These are phyloP conservation scores for Lactifluus echinatus DNA, from an alignment of 768 basidiomycete species.

Conservation along the genomic window DNA sequence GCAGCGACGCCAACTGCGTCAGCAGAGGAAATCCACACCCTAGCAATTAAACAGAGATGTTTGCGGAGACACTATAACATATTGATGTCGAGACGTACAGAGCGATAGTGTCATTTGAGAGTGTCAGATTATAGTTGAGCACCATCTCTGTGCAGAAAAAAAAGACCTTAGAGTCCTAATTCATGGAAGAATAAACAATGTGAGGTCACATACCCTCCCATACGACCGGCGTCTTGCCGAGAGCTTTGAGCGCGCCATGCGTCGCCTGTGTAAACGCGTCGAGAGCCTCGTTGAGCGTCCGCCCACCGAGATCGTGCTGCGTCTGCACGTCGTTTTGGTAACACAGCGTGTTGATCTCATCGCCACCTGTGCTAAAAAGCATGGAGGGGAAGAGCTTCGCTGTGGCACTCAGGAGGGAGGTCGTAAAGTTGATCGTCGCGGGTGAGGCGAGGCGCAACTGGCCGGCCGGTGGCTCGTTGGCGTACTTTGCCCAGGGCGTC, in stretches of 20 bases:
- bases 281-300: constrained; percentile 57
- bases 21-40: constrained; percentile 65
- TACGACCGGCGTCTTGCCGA: constrained; percentile 70
- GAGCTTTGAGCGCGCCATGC: constrained; percentile 43
- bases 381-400: constrained; percentile 44
- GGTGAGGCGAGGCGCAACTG: constrained; percentile 67
- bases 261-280: constrained; percentile 50
- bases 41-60: constrained; percentile 19
- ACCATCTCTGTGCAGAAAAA: neutral
- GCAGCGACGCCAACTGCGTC: constrained; percentile 51
- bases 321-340: constrained; percentile 56
- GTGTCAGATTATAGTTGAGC: neutral
- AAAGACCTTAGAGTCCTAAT: too few relatives aligned
- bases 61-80: neutral
- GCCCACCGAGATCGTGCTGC: constrained; percentile 35
- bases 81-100: neutral
- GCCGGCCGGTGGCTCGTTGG: constrained; percentile 72
- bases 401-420: constrained; percentile 42
- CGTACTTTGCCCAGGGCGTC: constrained; percentile 51
- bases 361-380: constrained; percentile 77
- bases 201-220: constrained; percentile 64
- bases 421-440: constrained; percentile 51
- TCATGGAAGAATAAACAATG: too few relatives aligned
- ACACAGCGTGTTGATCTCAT: constrained; percentile 65
- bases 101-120: constrained; percentile 8